Conservation (phyloP, 2,329 filamentous ascomycete genomes). For the Alternaria sp. region DNA sequence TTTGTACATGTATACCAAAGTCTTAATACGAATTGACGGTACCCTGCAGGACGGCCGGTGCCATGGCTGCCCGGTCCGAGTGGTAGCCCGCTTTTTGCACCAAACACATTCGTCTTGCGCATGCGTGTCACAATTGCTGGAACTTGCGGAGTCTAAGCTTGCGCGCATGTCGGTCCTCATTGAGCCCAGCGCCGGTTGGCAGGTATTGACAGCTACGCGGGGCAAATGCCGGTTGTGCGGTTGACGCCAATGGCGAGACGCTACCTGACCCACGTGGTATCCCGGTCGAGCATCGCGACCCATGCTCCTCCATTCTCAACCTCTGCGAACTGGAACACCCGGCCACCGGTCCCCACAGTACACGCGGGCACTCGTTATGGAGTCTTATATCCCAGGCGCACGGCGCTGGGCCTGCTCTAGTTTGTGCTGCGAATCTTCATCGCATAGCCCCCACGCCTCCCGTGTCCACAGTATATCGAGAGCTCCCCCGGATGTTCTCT, state of each 20-base stretch:
- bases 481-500: slow-evolving; percentile 23
- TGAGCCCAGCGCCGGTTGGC: slow-evolving; percentile 9
- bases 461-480: slow-evolving; percentile 26
- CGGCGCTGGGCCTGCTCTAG: slow-evolving; percentile 28
- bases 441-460: slow-evolving; percentile 30
- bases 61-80: slow-evolving; percentile 13
- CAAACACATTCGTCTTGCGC: slow-evolving; percentile 15
- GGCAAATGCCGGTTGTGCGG: slow-evolving; percentile 8
- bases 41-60: slow-evolving; percentile 15
- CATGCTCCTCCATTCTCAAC: slow-evolving; percentile 14
- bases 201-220: slow-evolving; percentile 16
- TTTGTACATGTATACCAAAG: slow-evolving; percentile 26
- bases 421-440: slow-evolving; percentile 11
- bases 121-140: slow-evolving; percentile 24
- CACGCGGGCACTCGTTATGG: slow-evolving; percentile 12
- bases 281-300: slow-evolving; percentile 14
- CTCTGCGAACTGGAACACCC: slow-evolving; percentile 20
- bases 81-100: slow-evolving; percentile 6
- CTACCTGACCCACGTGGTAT: slow-evolving; percentile 32
- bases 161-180: background rate
- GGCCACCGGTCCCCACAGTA: slow-evolving; percentile 19
- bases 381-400: slow-evolving; percentile 26
- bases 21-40: slow-evolving; percentile 15
- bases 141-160: slow-evolving; percentile 5
- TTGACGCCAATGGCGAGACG: slow-evolving; percentile 30